Evolutionary conservation across 805 yeast genomes (phyloP).

Genomic region (Nakazawaea molendinolei): DNA sequence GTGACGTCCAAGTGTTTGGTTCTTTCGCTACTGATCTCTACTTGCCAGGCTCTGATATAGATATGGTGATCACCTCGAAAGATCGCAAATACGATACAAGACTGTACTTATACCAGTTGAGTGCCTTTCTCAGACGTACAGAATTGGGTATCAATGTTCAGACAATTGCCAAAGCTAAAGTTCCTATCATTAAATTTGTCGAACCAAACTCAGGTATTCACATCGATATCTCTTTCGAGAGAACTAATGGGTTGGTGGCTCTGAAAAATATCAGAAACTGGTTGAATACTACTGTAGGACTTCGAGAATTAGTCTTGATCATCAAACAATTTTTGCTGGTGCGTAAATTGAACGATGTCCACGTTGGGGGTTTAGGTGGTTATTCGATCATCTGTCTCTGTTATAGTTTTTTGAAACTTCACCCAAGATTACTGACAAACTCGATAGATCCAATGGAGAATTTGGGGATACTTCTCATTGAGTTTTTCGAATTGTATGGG

Average conservation of each 20-base stretch:
- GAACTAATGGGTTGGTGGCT: conserved; percentile 75
- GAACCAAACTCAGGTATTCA: conserved; percentile 67
- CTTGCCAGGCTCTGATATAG: conserved; percentile 93
- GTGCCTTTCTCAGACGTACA: conserved; percentile 57
- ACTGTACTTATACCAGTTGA: conserved; percentile 61
- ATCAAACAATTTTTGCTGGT: conserved; percentile 81
- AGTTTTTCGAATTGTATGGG: conserved; percentile 90
- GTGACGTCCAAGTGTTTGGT: conserved; percentile 83
- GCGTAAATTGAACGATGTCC: conserved; percentile 77
- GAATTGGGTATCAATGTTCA: conserved; percentile 67
- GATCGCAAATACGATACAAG: conserved; percentile 54
- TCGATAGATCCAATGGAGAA: conserved; percentile 66
- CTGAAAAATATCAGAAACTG: conserved; percentile 73
- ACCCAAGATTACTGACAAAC: conserved; percentile 67
- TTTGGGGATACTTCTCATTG: conserved; percentile 79
- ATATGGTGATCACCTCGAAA: conserved; percentile 75
- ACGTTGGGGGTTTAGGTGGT: conserved; percentile 92
- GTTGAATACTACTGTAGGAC: conserved; percentile 67
- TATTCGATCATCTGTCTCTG: conserved; percentile 86
- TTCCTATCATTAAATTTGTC: conserved; percentile 88
- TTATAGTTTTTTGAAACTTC: conserved; percentile 68
- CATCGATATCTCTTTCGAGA: conserved; percentile 86
- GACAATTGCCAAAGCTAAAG: conserved; percentile 85
- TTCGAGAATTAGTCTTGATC: conserved; percentile 74
- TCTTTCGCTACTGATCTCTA: conserved; percentile 91